Base-by-base conservation (phyloP, 169 alveolate genomes). In the Cyclospora cayetanensis region DNA sequence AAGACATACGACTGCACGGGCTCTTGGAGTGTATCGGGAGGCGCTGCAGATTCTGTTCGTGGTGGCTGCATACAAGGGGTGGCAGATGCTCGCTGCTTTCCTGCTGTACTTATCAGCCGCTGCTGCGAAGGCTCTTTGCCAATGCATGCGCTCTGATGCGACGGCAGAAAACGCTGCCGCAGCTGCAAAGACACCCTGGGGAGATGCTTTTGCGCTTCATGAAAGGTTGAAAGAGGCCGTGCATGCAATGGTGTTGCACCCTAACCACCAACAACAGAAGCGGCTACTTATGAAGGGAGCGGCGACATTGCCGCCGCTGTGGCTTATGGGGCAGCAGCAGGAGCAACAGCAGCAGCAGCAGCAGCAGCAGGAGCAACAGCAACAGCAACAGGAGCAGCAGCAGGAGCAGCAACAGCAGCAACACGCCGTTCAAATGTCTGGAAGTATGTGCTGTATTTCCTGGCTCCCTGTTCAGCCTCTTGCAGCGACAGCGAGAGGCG, bases 371-470 rank as follows among this genome's bases (percentile, higher is more conserved):
- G 72, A 7, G 4, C 72, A 50, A 18, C 63, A 11, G 63, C 63
- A 50, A 12, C 63, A 50, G 63, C 63, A 50, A 50, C 63, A 12
- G 63, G n/a, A 50, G 63, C 63, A 50, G 63, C 63, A 50, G 18
- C 63, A 12, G 63, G n/a, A 50, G 63, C 63, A 50, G 63, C 63
- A 50, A 50, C 63, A 50, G 72, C 72, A 18, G 72, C 29, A 60
- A 29, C 72, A n/a, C 20, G 90, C 97, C 97, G 95, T 27, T 95
- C 72, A 4, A 97, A 95, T 31, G 92, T 93, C 42, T 96, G 95
- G 89, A 95, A 86, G 52, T 96, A 97, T 95, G 95, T 93, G 80
- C 97, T 97, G 53, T 91, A 94, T 25, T 97, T 97, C 90, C 94
- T 94, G 34, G 95, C 96, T 65, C 85, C 93, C 31, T 74, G 91